phyloP scores from a whole-genome alignment of 2,329 filamentous ascomycete species.

The Exophiala spinifera region DNA sequence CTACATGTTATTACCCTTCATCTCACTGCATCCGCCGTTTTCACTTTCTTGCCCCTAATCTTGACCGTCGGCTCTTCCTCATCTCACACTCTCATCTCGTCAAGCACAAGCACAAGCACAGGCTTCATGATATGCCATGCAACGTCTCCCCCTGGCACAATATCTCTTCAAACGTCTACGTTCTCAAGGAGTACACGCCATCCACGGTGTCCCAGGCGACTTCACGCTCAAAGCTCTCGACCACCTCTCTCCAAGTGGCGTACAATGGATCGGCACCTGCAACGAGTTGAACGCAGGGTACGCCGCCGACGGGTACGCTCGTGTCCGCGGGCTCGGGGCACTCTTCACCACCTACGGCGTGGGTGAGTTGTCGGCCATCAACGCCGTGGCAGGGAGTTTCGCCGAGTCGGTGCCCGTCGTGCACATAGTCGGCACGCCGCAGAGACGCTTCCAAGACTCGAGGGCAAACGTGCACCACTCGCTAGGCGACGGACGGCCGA shows the following conservation, averaged over 20 bases:
- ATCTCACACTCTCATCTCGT: too few species aligned
- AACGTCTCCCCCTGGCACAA: constrained; percentile 34
- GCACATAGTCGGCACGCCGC: constrained; percentile 57
- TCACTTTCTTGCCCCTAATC: too few species aligned
- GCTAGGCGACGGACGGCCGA: constrained; percentile 48
- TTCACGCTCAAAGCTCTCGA: constrained; percentile 48
- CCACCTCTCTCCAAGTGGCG: constrained; percentile 51
- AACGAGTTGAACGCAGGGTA: constrained; percentile 66
- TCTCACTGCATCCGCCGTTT: too few species aligned
- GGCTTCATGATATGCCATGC: background rate
- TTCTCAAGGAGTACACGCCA: constrained; percentile 46
- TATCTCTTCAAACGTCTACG: constrained; percentile 51
- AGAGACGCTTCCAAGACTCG: constrained; percentile 47
- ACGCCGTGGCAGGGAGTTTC: constrained; percentile 47
- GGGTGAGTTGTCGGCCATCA: constrained; percentile 46
- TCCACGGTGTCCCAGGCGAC: constrained; percentile 53
- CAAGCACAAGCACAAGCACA: too few species aligned
- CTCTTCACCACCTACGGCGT: constrained; percentile 60
- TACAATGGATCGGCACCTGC: constrained; percentile 59
- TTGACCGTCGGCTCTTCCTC: too few species aligned
- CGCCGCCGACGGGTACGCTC: constrained; percentile 73
- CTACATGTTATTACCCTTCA: too few species aligned
- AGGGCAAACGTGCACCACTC: constrained; percentile 36
- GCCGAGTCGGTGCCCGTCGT: constrained; percentile 58
- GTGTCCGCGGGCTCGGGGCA: constrained; percentile 43